phyloP scores from a whole-genome alignment of 805 yeast genomes.

The Nakazawaea ambrosiae region DNA sequence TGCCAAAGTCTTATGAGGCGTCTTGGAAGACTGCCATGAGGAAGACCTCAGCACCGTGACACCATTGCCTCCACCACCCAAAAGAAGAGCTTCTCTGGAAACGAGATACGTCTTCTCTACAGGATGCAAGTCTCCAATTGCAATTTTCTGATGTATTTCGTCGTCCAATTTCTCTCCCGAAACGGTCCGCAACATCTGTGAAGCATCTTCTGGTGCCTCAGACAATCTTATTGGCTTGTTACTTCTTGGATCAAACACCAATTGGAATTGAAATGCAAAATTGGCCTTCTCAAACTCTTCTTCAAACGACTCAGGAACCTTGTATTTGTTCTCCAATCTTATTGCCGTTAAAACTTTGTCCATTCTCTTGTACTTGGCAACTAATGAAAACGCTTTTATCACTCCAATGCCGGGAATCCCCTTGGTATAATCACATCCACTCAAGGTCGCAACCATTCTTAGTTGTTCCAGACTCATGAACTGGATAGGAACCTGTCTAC shows the following conservation, averaged over 20 bases:
- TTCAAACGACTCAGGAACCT: constrained; percentile 50
- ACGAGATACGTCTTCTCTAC: constrained; percentile 38
- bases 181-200: constrained; percentile 29
- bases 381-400: constrained; percentile 60
- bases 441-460: constrained; percentile 70
- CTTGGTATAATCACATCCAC: constrained; percentile 96
- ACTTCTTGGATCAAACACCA: constrained; percentile 69
- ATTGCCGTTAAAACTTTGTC: constrained; percentile 52
- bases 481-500: constrained; percentile 42
- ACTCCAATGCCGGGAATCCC: constrained; percentile 83
- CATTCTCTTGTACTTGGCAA: constrained; percentile 41
- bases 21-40: constrained; percentile 11
- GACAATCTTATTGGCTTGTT: constrained; percentile 49
- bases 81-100: constrained; percentile 37
- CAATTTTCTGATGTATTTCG: constrained; percentile 46
- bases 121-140: constrained; percentile 66
- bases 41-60: constrained; percentile 3
- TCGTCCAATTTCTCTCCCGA: constrained; percentile 39
- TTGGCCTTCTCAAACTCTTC: constrained; percentile 61
- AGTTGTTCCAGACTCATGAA: constrained; percentile 49
- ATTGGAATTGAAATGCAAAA: constrained; percentile 75
- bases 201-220: constrained; percentile 38
- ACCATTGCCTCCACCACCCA: background rate
- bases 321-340: constrained; percentile 50
- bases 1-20: constrained; percentile 5